Base-by-base conservation (phyloP, 1,139 yeast species). In the Candida tunisiensis region DNA sequence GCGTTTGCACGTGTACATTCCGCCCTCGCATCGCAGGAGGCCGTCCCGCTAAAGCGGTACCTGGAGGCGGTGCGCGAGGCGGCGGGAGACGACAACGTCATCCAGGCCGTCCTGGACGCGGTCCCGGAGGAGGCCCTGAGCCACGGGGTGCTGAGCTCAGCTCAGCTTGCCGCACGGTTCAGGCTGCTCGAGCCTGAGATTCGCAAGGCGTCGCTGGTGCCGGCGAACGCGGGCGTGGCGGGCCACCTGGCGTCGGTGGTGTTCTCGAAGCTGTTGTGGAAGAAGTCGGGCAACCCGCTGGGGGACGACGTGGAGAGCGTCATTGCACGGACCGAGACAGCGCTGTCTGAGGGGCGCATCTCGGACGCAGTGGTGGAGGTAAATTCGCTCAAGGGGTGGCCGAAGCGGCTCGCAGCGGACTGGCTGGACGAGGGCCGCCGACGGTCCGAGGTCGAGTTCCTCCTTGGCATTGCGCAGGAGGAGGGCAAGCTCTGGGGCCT, bases 221-320 rank as follows among this genome's bases (percentile, higher is more conserved):
- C 96, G 28, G 93, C 92, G 41, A 79, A 85, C 49, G 93, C 98
- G 18, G 98, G 98, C 44, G 67, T 88, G 33, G 67, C 88, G 42
- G 96, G 95, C 24, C 95, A 88, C 53, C 52, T 83, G 28, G 66
- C 92, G 7, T 85, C 96, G 9, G 57, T 65, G 36, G 32, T 82
- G 7, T 79, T 85, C 47, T 77, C 93, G 26, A 69, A 69, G 44
- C 65, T 85, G 33, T 62, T 88, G 43, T 62, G 82, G 42, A 50
- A 65, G 26, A 74, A 74, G 49, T 48, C 56, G 25, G 85, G 83
- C 25, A 51, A 56, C 39, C 77, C 83, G 31, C 63, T 68, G 27
- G 93, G 93, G 28, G 69, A 69, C 42, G 95, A 88, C 45, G 70
- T 85, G 34, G 96, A 88, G 55, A 68, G 83, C 27, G 77, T 85